Evolutionary conservation across 371 early-diverging fungal species (phyloP), one percentile per base, ranked within the genome.

Genomic region (Dinochytrium kinnereticum): DNA sequence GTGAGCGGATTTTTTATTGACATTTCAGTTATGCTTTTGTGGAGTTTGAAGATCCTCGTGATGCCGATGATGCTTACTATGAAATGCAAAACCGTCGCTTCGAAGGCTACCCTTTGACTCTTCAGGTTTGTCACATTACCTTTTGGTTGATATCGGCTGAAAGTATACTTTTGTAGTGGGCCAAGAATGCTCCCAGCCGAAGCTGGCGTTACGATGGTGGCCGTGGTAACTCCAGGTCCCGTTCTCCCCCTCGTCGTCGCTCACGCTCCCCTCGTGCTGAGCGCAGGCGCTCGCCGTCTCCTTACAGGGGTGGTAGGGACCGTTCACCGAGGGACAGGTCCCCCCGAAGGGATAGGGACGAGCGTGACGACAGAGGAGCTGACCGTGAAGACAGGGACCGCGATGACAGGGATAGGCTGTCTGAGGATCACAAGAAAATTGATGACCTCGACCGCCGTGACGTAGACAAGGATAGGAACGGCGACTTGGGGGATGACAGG

Each of bases 51-150:
- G 94, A 94, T 77, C 83, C 86, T 59, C 84, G 93, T 61, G 96
- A 95, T 82, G 95, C 96, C 21, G 92, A 90, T 33, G 94, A 94
- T 79, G 96, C 96, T 30, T 93, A 87, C 76, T 81, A 93, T 75
- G 95, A 94, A 66, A 91, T 96, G 95, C 94, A 93, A 78, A 93
- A 93, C 53, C 76, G 88, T 76, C 85, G 88, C 38, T 82, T 96
- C 39, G 94, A 93, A 59, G 95, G 96, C n/a, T 81, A 86, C 79
- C 81, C 88, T 21, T 78, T 96, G 59, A 87, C 87, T 59, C 87
- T 96, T 65, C 93, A 96, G 87, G 92, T 91, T 83, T 71, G n/a
- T 34, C 21, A 33, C 49, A n/a, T 49, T 34, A 39, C 37, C 33
- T 66, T 10, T 38, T 33, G 7, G 44, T 51, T 1, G 0, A 15